A percentile compares a stretch with the other conserved stretches of the same genome.
Evolutionary conservation across 805 yeast species (phyloP).

Genomic region (Metschnikowia arizonensis): DNA sequence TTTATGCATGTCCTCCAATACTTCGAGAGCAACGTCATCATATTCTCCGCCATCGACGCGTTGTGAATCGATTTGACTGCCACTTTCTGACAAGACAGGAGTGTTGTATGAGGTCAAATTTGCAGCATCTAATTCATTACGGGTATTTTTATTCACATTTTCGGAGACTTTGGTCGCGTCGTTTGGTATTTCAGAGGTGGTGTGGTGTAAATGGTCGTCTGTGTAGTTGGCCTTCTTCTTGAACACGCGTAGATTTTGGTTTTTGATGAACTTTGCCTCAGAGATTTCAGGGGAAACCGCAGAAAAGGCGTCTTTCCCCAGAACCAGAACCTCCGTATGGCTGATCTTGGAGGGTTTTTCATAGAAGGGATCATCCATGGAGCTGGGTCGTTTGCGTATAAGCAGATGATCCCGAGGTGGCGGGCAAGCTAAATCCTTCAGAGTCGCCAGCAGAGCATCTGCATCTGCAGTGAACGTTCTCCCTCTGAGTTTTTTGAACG

Average conservation of each 20-base stretch:
- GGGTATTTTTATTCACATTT: background rate
- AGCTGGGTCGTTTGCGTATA: conserved; percentile 13
- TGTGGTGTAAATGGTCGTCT: background rate
- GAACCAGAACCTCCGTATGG: conserved; percentile 4
- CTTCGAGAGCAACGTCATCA: conserved; percentile 49
- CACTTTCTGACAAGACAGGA: background rate
- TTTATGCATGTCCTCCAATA: conserved; percentile 53
- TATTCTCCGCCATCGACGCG: conserved; percentile 22
- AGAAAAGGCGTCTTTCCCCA: background rate
- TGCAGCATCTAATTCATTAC: background rate
- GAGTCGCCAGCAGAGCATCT: conserved; percentile 8
- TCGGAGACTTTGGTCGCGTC: conserved; percentile 4
- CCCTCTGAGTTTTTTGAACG: conserved; percentile 24
- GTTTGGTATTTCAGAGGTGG: conserved; percentile 1
- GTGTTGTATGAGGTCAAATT: background rate
- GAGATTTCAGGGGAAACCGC: background rate
- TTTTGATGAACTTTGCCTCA: conserved; percentile 14
- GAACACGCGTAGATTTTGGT: conserved; percentile 14
- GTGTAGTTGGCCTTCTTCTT: conserved; percentile 4
- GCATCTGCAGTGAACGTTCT: conserved; percentile 23
- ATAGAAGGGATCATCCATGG: conserved; percentile 29
- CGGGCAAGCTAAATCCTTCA: conserved; percentile 9
- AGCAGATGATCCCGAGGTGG: conserved; percentile 5
- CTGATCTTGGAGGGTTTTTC: conserved; percentile 18
- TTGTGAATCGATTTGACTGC: background rate